These are phyloP conservation scores for Platismatia glauca DNA, from an alignment of 495 filamentous ascomycete genomes.

Conservation along the genomic window DNA sequence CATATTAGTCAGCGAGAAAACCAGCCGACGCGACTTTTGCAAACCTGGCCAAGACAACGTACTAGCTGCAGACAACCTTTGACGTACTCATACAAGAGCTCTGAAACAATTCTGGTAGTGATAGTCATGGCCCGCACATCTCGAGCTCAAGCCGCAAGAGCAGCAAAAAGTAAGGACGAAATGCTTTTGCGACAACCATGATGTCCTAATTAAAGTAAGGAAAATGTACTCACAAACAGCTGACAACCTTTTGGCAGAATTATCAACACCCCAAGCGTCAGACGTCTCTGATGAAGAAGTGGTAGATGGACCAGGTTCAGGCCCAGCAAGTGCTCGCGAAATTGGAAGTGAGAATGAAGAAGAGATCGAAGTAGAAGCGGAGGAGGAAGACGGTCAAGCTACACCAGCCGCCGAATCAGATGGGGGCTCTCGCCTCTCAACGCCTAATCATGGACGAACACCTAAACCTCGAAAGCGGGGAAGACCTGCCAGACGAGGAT, in stretches of 20 bases:
- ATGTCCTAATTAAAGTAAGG: not conserved
- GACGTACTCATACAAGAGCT: not conserved
- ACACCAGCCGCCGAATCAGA: slow-evolving; percentile 37
- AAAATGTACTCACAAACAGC: not conserved
- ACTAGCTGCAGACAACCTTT: not conserved
- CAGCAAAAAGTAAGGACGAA: slow-evolving; percentile 35
- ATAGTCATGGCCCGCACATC: slow-evolving; percentile 40
- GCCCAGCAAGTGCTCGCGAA: slow-evolving; percentile 31
- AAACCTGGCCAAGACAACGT: not conserved
- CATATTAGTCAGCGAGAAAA: not conserved
- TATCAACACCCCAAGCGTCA: slow-evolving; percentile 35
- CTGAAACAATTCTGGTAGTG: not conserved
- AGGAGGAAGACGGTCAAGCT: slow-evolving; percentile 28
- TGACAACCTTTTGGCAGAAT: slow-evolving; percentile 29
- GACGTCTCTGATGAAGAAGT: slow-evolving; percentile 45
- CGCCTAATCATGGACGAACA: slow-evolving; percentile 34
- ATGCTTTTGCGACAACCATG: slow-evolving; percentile 7
- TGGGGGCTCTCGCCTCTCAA: slow-evolving; percentile 30
- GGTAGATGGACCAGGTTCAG: slow-evolving; percentile 35
- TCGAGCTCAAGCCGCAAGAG: slow-evolving; percentile 41
- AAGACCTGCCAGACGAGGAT: slow-evolving; percentile 75
- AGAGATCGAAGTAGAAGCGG: slow-evolving; percentile 27
- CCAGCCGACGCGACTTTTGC: not conserved
- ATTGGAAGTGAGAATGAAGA: slow-evolving; percentile 28
- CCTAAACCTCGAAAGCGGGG: slow-evolving; percentile 67